phyloP scores from a whole-genome alignment of 768 basidiomycete genomes.

The Russula vinacea region DNA sequence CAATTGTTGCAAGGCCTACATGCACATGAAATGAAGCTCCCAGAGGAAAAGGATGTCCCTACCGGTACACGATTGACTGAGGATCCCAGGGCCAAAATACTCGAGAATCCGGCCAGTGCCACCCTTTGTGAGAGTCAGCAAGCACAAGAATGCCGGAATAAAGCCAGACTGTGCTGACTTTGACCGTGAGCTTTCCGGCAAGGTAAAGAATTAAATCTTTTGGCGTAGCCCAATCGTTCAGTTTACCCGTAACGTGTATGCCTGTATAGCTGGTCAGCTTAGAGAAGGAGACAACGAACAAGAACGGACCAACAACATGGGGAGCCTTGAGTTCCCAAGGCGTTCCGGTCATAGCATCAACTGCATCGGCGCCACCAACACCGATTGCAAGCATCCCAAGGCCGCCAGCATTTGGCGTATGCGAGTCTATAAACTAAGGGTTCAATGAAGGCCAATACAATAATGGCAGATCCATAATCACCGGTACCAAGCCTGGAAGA shows the following conservation, averaged over 20 bases:
- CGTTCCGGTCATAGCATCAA: slow-evolving; percentile 96
- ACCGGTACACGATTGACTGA: slow-evolving; percentile 90
- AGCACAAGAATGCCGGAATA: slow-evolving; percentile 9
- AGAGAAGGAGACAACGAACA: not conserved
- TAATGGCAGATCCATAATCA: slow-evolving; percentile 32
- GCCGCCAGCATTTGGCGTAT: slow-evolving; percentile 97
- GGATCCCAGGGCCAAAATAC: slow-evolving; percentile 93
- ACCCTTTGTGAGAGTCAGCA: slow-evolving; percentile 50
- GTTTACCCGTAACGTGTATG: slow-evolving; percentile 80
- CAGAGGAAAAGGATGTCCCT: slow-evolving; percentile 22
- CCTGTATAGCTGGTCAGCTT: slow-evolving; percentile 44
- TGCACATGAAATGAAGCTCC: not conserved
- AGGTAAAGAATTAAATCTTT: slow-evolving; percentile 96
- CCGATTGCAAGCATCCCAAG: slow-evolving; percentile 96
- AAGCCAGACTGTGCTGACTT: slow-evolving; percentile 68
- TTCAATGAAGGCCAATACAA: slow-evolving; percentile 1
- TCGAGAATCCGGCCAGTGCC: slow-evolving; percentile 95
- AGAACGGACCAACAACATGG: slow-evolving; percentile 63
- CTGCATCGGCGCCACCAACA: slow-evolving; percentile 98
- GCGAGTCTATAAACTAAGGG: slow-evolving; percentile 60
- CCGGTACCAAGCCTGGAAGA: slow-evolving; percentile 73
- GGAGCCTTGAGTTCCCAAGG: slow-evolving; percentile 98
- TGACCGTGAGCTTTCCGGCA: slow-evolving; percentile 89
- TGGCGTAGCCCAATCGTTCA: slow-evolving; percentile 89
- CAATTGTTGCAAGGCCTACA: slow-evolving; percentile 85